Evolutionary conservation across 1,139 yeast species (phyloP), one percentile per base, ranked within the genome.

Genomic region (Debaryomyces fabryi): DNA sequence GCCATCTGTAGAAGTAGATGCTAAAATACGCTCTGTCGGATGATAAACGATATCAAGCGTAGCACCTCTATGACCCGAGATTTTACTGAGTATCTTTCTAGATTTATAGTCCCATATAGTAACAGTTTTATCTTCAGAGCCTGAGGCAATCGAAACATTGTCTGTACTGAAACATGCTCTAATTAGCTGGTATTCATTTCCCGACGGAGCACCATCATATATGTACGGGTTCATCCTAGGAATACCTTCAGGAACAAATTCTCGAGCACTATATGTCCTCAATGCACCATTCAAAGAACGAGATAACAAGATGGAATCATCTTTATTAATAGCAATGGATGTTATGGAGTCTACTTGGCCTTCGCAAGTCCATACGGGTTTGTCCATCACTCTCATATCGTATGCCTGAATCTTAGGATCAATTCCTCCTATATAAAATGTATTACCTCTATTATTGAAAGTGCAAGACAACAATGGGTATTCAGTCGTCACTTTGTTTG

Each of bases 61-160:
- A 0, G 83, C 66, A 0, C 90, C 88, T 6, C 62, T 58, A 58
- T 87, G 93, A 1, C 91, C 92, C 3, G 72, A 68, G 12, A 76
- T 64, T 56, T 83, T 83, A 43, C 72, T 68, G 10, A 72, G 52
- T 20, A 85, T 54, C 42, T 72, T 71, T 46, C 82, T 69, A 0
- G 85, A 68, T 3, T 72, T 71, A n/a, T 77, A 67, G 52, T 85
- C 85, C 91, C 93, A 88, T 3, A 76, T 58, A 3, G 82, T 80
- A 0, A 80, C 76, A 2, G 82, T 72, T 4, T 76, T 71, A 60
- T 86, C 92, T 33, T 80, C 81, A 0, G 90, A 79, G 0, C 93
- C 95, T 30, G 86, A 79, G 9, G 74, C 67, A 3, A 85, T 67
- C 18, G 59, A 53, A 15, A 69, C 65, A 48, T 65, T 66, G 47